Base-by-base conservation (phyloP, 495 filamentous ascomycete genomes). In the Talaromyces trachyspermus region DNA sequence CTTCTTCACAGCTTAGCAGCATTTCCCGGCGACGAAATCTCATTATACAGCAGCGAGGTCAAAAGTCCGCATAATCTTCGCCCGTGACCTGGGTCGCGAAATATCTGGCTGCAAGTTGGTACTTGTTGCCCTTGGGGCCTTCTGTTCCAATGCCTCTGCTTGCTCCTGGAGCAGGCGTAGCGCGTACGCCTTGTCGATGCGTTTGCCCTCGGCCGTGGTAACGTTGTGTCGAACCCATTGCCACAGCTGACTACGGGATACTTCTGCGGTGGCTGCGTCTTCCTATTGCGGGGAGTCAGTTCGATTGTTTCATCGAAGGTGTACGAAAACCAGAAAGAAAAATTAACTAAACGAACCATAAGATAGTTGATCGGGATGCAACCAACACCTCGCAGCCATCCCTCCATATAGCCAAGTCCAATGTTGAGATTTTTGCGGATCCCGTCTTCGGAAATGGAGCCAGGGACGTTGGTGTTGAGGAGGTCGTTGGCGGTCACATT, bases 381-480 rank as follows among this genome's bases (percentile, higher is more conserved):
- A 29, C 92, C 92, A 26, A 97, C 76, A 14, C 89, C 92, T 48
- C 88, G 85, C 24, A 97, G 76, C 92, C 92, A 99, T 53, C 87
- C 91, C 68, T 99, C 92, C 91, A 97, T 99, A 68, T 99, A 99
- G 44, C 85, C 83, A 1, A 99, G 79, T 17, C 94, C 92, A 59
- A 99, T 97, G 66, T 87, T 90, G 44, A 99, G 74, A 70, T 99
- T 99, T 82, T 95, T 96, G 58, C 89, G 82, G 72, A 99, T 96
- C 46, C 92, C 92, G 6, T 83, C 88, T 68, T 97, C 94, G 54
- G 94, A 96, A 59, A 99, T 78, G 62, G 83, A 78, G 29, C 92
- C 92, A 18, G 94, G 88, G 15, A 97, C 85, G 59, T 97, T 96
- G 84, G 95, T 97, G 76, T 99, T 99, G 25, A 99, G 77, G 19